Evolutionary conservation across 805 yeast species (phyloP).

Genomic region (Myxozyma geophila): DNA sequence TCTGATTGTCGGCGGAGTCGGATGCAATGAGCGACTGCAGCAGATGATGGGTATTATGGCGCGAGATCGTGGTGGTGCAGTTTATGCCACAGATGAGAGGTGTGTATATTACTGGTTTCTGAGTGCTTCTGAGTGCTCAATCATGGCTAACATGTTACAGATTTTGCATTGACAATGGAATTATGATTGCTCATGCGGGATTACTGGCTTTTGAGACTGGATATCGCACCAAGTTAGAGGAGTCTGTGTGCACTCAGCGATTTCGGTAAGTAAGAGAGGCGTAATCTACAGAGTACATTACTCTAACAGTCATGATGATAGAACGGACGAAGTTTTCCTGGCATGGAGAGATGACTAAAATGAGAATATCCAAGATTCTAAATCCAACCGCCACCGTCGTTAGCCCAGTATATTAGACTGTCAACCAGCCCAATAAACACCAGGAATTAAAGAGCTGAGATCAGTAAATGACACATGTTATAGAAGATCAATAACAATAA

Average conservation of each 20-base stretch:
- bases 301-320: not conserved
- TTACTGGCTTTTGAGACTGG: conserved; percentile 84
- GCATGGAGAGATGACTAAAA: conserved; percentile 31
- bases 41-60: conserved; percentile 98
- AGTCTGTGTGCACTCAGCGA: conserved; percentile 89
- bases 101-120: not conserved
- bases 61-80: conserved; percentile 80
- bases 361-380: not conserved
- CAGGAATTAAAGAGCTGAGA: too few relatives aligned
- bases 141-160: conserved; percentile 10
- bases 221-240: conserved; percentile 56
- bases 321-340: conserved; percentile 31
- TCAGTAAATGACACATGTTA: too few relatives aligned
- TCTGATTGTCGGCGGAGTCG: conserved; percentile 97
- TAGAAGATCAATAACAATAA: too few relatives aligned
- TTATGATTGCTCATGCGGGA: conserved; percentile 99
- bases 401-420: too few relatives aligned
- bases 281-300: not conserved
- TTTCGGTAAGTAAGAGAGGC: conserved; percentile 55
- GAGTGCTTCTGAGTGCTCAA: not conserved
- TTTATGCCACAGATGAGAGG: conserved; percentile 93
- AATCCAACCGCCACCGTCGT: not conserved
- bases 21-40: conserved; percentile 87
- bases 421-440: too few relatives aligned
- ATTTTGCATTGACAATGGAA: conserved; percentile 96